Evolutionary conservation across 176 grass and related monocot species (phyloP), one percentile per base, ranked within the genome.

Genomic region (Carex pumila): DNA sequence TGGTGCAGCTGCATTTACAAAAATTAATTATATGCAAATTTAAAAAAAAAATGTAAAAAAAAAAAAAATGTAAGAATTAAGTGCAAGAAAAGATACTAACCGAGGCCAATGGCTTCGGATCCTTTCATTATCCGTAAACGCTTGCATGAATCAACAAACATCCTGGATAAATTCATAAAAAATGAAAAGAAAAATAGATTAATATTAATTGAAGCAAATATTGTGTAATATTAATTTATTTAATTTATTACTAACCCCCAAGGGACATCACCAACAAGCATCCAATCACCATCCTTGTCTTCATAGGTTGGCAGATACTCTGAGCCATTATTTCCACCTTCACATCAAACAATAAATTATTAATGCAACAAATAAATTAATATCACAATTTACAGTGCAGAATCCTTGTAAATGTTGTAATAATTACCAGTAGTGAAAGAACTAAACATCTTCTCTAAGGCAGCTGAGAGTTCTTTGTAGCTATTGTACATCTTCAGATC

Each of bases 91-190:
- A 85, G 52, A 73, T 22, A 92, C 89, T 90, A 52, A 99, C 96
- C 91, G 62, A 99, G 93, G 82, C 93, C 96, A 34, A 95, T 93
- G 64, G 96, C 96, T 89, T 99, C 96, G 29, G 96, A 95, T 83
- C 93, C 89, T 89, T 92, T 99, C 96, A 95, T 99, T 88, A 99
- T 99, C 86, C 96, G 84, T 82, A 99, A 89, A 65, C 96, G 96
- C 65, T 92, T 95, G 93, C 96, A 99, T 85, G 93, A 95, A 55
- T 91, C 93, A 32, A 99, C 96, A 88, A 99, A 99, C 96, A 99
- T 99, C 87, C 93, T 99, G 88, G 65, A 34, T 77, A 63, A 70
- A 87, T 80, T 80, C 19, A 72, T 79, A 67, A 80, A 13, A 69
- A 84, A 32, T 79, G 61, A 80, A 13, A 69, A 84, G 25, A 86